Evolutionary conservation across 257 asterid species (phyloP), one percentile per base, ranked within the genome.

Genomic region (Salvia miltiorrhiza): DNA sequence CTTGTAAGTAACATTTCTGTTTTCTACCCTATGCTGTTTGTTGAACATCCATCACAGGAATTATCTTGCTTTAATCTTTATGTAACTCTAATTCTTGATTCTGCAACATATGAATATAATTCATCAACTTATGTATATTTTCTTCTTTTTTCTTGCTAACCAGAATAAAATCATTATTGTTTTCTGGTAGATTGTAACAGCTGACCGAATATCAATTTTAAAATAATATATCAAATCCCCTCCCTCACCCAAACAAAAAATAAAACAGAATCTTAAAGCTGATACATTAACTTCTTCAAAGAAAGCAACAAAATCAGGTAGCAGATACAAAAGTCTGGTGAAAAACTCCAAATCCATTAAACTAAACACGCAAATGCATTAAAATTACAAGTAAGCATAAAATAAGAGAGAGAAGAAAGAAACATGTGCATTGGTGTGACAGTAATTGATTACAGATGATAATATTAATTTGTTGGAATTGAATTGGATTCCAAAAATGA

Each of bases 331-430:
- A 57, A 43, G 47, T 8, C 44, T 9, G 26, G 64, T 23, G 26
- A 4, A 62, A 71, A 50, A 54, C 44, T 7, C 56, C 76, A 63
- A 69, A 52, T 26, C 19, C 14, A 28, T n/a, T 12, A 7, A 68
- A 24, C 32, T 48, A 65, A 5, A 65, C 47, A 40, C 32, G 53
- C 14, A 30, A 35, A 37, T 53, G 53, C 61, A 67, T 14, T 35
- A 33, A 47, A 9, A 45, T 44, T 17, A 58, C 61, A 45, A 17
- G 19, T 9, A 24, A 33, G 40, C 39, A 45, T 17, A 30, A 9
- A 45, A 49, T 2, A 17, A 4, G 17, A 1, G 41, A 37, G 32
- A 23, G 37, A 54, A 44, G 19, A 32, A 30, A 57, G 1, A 50
- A 24, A 12, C 28, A 20, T 14, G 6, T 28, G 70, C 21, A 5